Base-by-base conservation (phyloP, 2,329 filamentous ascomycete species). In the Botrytis squamosa region DNA sequence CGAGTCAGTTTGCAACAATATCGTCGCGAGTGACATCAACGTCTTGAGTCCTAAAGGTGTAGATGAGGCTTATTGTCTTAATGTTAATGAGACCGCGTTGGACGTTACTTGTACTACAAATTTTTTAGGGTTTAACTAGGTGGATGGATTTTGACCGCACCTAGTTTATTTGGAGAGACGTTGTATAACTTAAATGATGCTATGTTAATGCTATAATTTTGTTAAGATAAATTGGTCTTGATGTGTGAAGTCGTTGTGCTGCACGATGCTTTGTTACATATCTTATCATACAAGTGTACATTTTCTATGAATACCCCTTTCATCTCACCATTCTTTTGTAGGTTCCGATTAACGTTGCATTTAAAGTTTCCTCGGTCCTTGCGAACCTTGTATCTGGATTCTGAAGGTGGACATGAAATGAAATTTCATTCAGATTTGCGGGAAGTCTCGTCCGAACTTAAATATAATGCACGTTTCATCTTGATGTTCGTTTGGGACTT, bases 31-130 rank as follows among this genome's bases (percentile, higher is more conserved):
- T 40, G 81, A 84, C 67, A 85, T 88, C 52, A 80, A 84, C 49
- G 85, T 88, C 7, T 80, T 80, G 33, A 85, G 85, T 71, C 86
- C 87, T 0, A 84, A 80, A 62, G 86, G 85, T 6, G 81, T 82
- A 7, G 81, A 84, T 71, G 74, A 80, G 49, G 85, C 83, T 68
- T 81, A 83, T 66, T 87, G 85, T 77, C 82, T 82, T 12, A 86
- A 85, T 79, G 83, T 85, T 69, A 78, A 84, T 72, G 74, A 81
- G 66, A 78, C 76, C 33, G 70, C 78, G 2, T 73, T 84, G 74
- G 80, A 83, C 75, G 79, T 84, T 9, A 81, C 80, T 36, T 84
- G 83, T 73, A 77, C 78, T 18, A 74, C 67, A n/a, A 40, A 73
- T 38, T 79, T 71, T 36, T 71, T 74, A 71, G 79, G 79, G 3